Base-by-base conservation (phyloP, 345 rosid species). In the Ailanthus altissimus region DNA sequence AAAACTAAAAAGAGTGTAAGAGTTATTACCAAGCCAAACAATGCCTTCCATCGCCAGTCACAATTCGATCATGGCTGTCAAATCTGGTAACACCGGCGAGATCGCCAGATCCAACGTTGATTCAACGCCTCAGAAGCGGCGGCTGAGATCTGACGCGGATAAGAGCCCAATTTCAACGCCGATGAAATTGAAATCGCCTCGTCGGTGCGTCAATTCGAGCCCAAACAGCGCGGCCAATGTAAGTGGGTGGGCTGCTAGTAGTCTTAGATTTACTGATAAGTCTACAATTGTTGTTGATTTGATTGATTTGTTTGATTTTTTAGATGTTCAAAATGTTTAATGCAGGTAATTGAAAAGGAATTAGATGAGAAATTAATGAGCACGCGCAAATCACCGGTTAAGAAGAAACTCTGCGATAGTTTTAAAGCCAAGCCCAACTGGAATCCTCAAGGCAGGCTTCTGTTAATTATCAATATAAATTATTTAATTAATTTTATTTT, bases 391-490 rank as follows among this genome's bases (percentile, higher is more conserved):
- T 83, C 83, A 2, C 80, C 81, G 0, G 85, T 32, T 13, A 74
- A 74, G 53, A 74, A 81, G 77, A 70, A 65, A 28, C 67, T 83
- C 58, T 75, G 75, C 4, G 73, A 78, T 71, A 66, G 78, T 77
- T 77, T 81, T 21, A 54, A 67, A 3, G 75, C 71, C 10, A 82
- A 87, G 64, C 74, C 72, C 20, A 79, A 77, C 47, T 94, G 97
- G 95, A 84, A 89, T 71, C 98, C 92, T 1, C 89, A 56, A 86
- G 98, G 99, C 81, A 84, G 71, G 75, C 14, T 67, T 26, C n/a
- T 0, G 49, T 45, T 46, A 3, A 28, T 69, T 26, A 28, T 47
- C 2, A 49, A 3, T 47, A 13, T 13, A n/a, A n/a, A n/a, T n/a
- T n/a, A n/a, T n/a, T n/a, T n/a, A n/a, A 5, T 2, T 47, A 16